Conservation (phyloP, 805 yeast species). For the Sugiyamaella qingdaonensis region DNA sequence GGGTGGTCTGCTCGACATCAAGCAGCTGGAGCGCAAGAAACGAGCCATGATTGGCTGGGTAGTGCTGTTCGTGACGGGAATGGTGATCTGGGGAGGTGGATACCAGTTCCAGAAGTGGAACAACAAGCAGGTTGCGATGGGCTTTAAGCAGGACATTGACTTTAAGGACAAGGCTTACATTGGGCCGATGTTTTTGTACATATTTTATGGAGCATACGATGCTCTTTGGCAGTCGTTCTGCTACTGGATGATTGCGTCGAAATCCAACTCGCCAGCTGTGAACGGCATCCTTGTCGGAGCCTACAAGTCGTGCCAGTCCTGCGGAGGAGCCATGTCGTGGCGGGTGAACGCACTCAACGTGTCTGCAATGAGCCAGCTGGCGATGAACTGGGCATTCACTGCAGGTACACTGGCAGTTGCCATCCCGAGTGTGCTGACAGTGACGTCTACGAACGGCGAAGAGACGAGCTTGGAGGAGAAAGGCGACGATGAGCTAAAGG, state of each 20-base stretch:
- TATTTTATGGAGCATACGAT: slow-evolving; percentile 57
- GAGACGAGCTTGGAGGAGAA: too few relatives aligned
- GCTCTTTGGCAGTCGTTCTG: slow-evolving; percentile 55
- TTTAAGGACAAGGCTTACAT: slow-evolving; percentile 43
- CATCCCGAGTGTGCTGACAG: slow-evolving; percentile 40
- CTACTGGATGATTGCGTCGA: slow-evolving; percentile 56
- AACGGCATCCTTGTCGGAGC: slow-evolving; percentile 54
- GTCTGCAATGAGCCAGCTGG: slow-evolving; percentile 43
- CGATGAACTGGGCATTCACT: slow-evolving; percentile 49
- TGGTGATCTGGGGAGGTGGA: slow-evolving; percentile 61
- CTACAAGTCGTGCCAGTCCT: slow-evolving; percentile 58
- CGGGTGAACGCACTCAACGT: slow-evolving; percentile 43
- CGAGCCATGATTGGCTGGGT: slow-evolving; percentile 47
- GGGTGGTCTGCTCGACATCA: slow-evolving; percentile 47
- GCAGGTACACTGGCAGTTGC: slow-evolving; percentile 47
- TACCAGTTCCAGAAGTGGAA: slow-evolving; percentile 41
- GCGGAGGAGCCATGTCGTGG: slow-evolving; percentile 63
- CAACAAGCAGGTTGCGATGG: slow-evolving; percentile 13
- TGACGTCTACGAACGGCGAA: slow-evolving; percentile 39
- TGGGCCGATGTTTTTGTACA: slow-evolving; percentile 60
- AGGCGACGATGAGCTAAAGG: too few relatives aligned
- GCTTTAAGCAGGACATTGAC: slow-evolving; percentile 36
- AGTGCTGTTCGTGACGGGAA: slow-evolving; percentile 37
- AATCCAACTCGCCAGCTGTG: slow-evolving; percentile 52
- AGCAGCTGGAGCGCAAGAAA: slow-evolving; percentile 36